Base-by-base conservation (phyloP, 1,139 yeast species). In the Suhomyces anneliseae region DNA sequence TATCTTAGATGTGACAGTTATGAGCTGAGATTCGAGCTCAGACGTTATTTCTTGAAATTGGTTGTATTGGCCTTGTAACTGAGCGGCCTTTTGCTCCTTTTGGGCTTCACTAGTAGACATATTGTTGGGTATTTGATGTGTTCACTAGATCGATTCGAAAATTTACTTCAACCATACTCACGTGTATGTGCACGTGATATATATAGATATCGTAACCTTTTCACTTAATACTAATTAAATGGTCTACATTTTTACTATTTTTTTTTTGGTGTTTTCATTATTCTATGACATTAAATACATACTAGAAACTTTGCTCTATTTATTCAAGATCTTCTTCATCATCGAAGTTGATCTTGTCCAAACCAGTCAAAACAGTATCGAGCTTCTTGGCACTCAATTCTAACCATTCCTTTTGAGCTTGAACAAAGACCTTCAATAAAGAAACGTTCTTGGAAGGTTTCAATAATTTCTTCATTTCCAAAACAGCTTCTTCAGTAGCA, bases 401-500 rank as follows among this genome's bases (percentile, higher is more conserved):
- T 62, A 82, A 84, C 68, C 81, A 86, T 49, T 83, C 84, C 59
- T 81, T 72, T 68, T 86, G 93, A 48, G 88, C 85, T 54, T 76
- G 72, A 52, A 82, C 80, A 58, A 85, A 81, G 12, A 83, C 70
- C 59, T 83, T 83, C 54, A 87, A 71, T 58, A 87, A 70, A 49
- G 79, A 75, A 44, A 87, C 74, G 45, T 83, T 73, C 62, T 83
- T 86, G 11, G 83, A 72, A 36, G 92, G 90, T 52, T 78, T 81
- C 57, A 87, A 81, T 49, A 87, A 71, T 53, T 76, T 80, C 65
- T 85, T 83, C 93, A 87, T 86, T 47, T 82, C 82, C 56, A 81
- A 78, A n/a, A 85, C 93, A 1, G 93, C 93, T 32, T 76, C 72
- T 49, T 85, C 85, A 8, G 90, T 87, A 27, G 89, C 87, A 58